Conservation (phyloP, 164 flowering plant genomes). For the Vitis cinerea region DNA sequence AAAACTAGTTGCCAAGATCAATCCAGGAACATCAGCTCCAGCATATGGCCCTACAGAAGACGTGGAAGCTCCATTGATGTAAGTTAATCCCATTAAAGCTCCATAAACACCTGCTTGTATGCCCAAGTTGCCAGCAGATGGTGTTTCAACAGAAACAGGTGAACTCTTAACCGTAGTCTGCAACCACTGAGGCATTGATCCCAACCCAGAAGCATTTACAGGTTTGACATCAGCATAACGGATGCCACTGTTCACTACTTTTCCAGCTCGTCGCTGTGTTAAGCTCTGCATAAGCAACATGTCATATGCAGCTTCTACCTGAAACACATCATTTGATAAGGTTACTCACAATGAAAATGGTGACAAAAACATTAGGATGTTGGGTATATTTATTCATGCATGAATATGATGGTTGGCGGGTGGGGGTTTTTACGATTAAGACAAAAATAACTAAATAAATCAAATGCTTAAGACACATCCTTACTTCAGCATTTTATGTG, state of each 20-base stretch:
- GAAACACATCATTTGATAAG: conserved; percentile 15
- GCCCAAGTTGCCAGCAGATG: conserved; percentile 60
- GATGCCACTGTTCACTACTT: conserved; percentile 64
- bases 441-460: not conserved
- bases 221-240: conserved; percentile 91
- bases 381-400: too few relatives aligned
- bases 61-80: conserved; percentile 64
- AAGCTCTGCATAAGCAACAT: conserved; percentile 93
- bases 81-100: conserved; percentile 73
- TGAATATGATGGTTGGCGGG: too few relatives aligned
- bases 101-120: conserved; percentile 90
- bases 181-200: conserved; percentile 79
- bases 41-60: conserved; percentile 42
- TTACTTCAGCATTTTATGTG: not conserved
- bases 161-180: conserved; percentile 53
- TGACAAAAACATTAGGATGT: too few relatives aligned
- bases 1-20: conserved; percentile 82
- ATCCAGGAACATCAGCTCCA: conserved; percentile 90
- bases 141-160: conserved; percentile 66
- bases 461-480: not conserved
- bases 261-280: conserved; percentile 77
- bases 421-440: not conserved
- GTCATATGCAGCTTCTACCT: conserved; percentile 98
- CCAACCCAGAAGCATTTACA: conserved; percentile 35
- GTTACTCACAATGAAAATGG: too few relatives aligned